These are phyloP conservation scores for Metschnikowia cubensis DNA, from an alignment of 805 yeast species.

Conservation along the genomic window DNA sequence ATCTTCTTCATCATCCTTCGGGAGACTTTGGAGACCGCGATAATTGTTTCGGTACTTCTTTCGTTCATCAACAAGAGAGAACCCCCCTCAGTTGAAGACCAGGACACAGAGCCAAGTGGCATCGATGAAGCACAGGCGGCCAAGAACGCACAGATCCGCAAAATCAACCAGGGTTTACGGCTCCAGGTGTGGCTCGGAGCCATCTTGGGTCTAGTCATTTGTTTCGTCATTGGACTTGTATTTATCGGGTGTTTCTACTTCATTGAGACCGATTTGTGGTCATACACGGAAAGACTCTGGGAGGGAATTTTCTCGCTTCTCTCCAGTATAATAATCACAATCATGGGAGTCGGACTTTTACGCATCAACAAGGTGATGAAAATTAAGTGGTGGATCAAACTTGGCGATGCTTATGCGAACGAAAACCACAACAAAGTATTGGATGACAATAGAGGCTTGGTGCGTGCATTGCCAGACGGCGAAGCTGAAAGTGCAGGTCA, in stretches of 20 bases:
- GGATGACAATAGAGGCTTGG: background rate
- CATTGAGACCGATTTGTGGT: slow-evolving; percentile 83
- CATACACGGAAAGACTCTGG: slow-evolving; percentile 82
- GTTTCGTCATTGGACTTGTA: slow-evolving; percentile 67
- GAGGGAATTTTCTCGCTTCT: slow-evolving; percentile 79
- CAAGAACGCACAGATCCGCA: slow-evolving; percentile 6
- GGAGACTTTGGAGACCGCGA: slow-evolving; percentile 73
- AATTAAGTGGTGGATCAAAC: slow-evolving; percentile 64
- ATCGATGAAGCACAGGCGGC: slow-evolving; percentile 6
- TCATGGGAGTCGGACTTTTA: slow-evolving; percentile 82
- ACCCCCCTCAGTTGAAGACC: slow-evolving; percentile 7
- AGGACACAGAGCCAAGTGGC: slow-evolving; percentile 8
- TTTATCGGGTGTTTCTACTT: slow-evolving; percentile 69
- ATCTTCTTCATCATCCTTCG: slow-evolving; percentile 69
- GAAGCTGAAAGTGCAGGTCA: no score
- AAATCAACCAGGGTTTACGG: slow-evolving; percentile 15
- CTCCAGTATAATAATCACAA: slow-evolving; percentile 73
- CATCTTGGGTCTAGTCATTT: slow-evolving; percentile 59
- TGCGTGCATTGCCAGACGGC: no score
- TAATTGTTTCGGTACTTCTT: slow-evolving; percentile 68
- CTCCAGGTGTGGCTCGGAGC: slow-evolving; percentile 85
- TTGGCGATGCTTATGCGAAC: slow-evolving; percentile 37
- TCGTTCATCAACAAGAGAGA: slow-evolving; percentile 58
- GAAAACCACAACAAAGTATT: slow-evolving; percentile 8
- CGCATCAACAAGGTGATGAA: slow-evolving; percentile 73